Conservation (phyloP, 1,139 yeast species). For the Waltiozyma sp. region DNA sequence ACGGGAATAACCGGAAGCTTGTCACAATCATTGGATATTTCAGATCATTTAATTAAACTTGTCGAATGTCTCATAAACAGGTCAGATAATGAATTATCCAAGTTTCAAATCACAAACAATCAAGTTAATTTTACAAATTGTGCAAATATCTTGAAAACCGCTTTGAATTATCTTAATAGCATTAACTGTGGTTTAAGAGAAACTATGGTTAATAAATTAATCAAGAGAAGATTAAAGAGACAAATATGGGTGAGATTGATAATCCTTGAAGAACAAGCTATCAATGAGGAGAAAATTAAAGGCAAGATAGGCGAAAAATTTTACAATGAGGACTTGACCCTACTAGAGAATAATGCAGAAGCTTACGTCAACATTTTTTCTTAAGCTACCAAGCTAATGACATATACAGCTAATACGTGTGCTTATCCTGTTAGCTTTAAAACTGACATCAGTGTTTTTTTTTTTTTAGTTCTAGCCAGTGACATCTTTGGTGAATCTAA, state of each 20-base stretch:
- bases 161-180: slow-evolving; percentile 29
- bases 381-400: no score
- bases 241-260: slow-evolving; percentile 17
- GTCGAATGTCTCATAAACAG: slow-evolving; percentile 33
- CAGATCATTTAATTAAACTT: slow-evolving; percentile 24
- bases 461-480: no score
- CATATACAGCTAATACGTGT: no score
- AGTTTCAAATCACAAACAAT: slow-evolving; percentile 20
- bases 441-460: no score
- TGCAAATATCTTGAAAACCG: slow-evolving; percentile 32
- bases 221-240: slow-evolving; percentile 26
- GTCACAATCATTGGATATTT: neutral
- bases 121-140: slow-evolving; percentile 27
- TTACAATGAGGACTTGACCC: neutral
- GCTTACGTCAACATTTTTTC: neutral
- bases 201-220: slow-evolving; percentile 29
- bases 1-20: neutral
- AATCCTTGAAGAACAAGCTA: slow-evolving; percentile 9
- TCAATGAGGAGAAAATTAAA: slow-evolving; percentile 2
- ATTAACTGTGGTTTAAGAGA: slow-evolving; percentile 40
- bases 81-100: slow-evolving; percentile 38
- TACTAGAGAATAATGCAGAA: neutral
- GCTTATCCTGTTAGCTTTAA: no score
- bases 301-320: neutral
- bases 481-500: no score